Percentiles rank a stretch among this genome's conserved stretches.
Conservation (phyloP, 139 green algal species). For the Ettlia oleoabundans region DNA sequence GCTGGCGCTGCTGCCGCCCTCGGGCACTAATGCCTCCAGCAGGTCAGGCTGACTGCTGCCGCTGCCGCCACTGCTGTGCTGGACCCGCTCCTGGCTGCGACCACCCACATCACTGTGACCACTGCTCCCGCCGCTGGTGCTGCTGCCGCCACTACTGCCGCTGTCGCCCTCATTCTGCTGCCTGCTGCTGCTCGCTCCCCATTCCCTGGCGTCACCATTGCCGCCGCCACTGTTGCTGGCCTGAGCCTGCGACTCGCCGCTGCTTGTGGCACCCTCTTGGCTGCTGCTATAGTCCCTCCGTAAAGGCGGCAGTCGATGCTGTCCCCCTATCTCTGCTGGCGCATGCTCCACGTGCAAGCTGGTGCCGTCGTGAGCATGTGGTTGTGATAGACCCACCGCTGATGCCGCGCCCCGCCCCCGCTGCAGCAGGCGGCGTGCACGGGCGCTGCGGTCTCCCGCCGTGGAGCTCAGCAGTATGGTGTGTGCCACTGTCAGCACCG, state of each 20-base stretch:
- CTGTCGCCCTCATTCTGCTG: not conserved
- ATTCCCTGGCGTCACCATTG: no score
- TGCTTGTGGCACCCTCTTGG: not conserved
- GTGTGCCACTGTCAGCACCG: conserved; percentile 2
- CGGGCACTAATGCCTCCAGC: no score
- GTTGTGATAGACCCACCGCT: not conserved
- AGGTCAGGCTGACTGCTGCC: no score
- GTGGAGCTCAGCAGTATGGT: not conserved
- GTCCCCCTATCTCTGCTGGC: not conserved
- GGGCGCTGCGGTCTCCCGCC: not conserved
- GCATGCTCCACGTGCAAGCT: not conserved
- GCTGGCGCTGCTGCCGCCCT: no score
- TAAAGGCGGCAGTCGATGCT: no score
- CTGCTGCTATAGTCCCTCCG: no score
- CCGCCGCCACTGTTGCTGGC: not conserved
- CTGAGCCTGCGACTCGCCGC: not conserved
- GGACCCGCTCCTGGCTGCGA: no score
- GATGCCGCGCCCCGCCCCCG: not conserved
- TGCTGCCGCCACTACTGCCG: not conserved
- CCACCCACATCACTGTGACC: not conserved
- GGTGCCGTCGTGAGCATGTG: not conserved
- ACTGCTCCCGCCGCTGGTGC: not conserved
- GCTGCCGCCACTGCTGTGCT: no score
- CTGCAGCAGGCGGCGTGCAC: not conserved
- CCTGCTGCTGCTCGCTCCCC: not conserved